Evolutionary conservation across 257 asterid genomes (phyloP), one percentile per base, ranked within the genome.

Genomic region (Solanum pinnatisectum): DNA sequence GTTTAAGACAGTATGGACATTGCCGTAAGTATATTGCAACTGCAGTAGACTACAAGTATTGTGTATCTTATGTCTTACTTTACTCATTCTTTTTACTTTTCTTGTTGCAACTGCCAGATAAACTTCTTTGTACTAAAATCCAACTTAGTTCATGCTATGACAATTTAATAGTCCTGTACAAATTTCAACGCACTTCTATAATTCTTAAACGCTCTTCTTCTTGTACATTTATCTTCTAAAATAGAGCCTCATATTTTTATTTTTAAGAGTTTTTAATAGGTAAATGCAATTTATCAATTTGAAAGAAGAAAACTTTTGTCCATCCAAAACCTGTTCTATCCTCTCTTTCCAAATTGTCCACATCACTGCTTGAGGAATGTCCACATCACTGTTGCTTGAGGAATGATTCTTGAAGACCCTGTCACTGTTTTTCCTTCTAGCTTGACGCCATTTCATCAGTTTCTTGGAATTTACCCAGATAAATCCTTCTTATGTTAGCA

Each of bases 1-100:
- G 92, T 90, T 94, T 42, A 90, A 91, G 94, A 87, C 91, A 40
- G 98, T 96, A 56, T 96, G 98, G 98, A 90, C 95, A 71, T 89
- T 96, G 91, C 98, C 98, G 98, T 96, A 89, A 93, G 98, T 93
- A 82, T 68, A 56, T 79, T 77, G 30, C 22, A 78, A 77, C 16
- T 33, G 71, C 46, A 46, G 36, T 60, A 33, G 39, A 32, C 25
- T 40, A 18, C 78, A 33, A 72, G 73, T 15, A 22, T 74, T 40
- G 68, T 49, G 18, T 5, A 46, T 81, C 85, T 81, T 81, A 27
- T 81, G 85, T 9, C 68, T 42, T 81, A 30, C 85, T 46, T 81
- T 30, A 46, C 85, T 46, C 68, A 30, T 81, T 22, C 68, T 30
- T 30, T 79, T 81, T 49, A 30, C 85, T 27, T 46, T 46, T 81